Base-by-base conservation (phyloP, 2,329 filamentous ascomycete species). In the Penicillium sp. region DNA sequence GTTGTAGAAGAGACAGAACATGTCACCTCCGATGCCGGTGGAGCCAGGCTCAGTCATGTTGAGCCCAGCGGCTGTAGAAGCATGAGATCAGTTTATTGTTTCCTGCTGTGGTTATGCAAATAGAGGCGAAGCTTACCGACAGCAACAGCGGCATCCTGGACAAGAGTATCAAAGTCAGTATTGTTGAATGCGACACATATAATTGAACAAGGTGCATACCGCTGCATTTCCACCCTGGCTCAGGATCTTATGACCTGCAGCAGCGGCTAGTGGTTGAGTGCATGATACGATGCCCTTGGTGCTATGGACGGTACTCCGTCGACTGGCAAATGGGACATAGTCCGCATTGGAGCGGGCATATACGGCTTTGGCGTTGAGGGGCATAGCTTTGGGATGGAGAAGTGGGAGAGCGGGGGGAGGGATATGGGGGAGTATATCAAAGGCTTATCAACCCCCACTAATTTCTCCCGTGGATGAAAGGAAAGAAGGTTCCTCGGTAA, bases 21-120 rank as follows among this genome's bases (percentile, higher is more conserved):
- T 92, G 76, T 99, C 94, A 60, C 94, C 94, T 55, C 94, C 94
- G 58, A 99, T 97, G 39, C 94, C 94, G 0, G 94, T 97, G 6
- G 89, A 94, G 57, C 87, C 86, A 8, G 94, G 94, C 71, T 99
- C 94, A 0, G 93, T 96, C 70, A 97, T 84, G 75, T 97, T 97
- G 55, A 99, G 81, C 5, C 87, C 92, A 32, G 94, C 94, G 43
- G 94, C 93, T 90, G 43, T 50, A 20, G 26, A 20, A 38, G 31
- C 48, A 49, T 43, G 3, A 9, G 7, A 60, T 65, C 47, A 65
- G 60, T 37, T 37, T 18, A 16, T 43, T 26, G 31, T 31, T 29
- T 38, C 9, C 16, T 29, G 14, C 4, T 39, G 35, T 34, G 20
- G 26, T 14, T 39, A 7, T 29, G 35, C 9, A n/a, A 34, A 5